phyloP scores from a whole-genome alignment of 345 rosid species.

The Hibiscus tridactylites region DNA sequence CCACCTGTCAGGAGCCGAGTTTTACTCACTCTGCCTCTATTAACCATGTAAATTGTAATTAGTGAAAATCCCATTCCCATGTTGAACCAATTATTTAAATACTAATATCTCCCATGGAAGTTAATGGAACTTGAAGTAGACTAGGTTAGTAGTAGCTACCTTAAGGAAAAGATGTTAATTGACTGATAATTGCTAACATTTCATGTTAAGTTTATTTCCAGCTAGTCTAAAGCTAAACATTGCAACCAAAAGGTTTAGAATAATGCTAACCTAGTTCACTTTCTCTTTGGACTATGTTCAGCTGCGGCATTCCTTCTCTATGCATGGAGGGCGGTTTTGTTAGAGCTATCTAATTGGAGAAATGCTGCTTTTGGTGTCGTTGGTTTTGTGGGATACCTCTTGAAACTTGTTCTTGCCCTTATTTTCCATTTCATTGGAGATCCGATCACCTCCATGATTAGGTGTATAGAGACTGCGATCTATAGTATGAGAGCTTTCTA shows the following conservation, averaged over 20 bases:
- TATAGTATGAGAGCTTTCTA: constrained; percentile 58
- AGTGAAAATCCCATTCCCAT: neutral
- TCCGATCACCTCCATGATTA: constrained; percentile 53
- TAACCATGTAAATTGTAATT: neutral
- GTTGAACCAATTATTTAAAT: neutral
- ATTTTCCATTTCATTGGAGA: constrained; percentile 70
- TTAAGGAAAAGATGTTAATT: neutral
- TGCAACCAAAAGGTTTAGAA: neutral
- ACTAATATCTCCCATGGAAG: neutral
- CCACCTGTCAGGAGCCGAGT: too few relatives aligned
- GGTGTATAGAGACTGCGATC: constrained; percentile 44
- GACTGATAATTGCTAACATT: neutral
- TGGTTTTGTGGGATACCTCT: constrained; percentile 48
- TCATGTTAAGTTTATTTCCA: neutral
- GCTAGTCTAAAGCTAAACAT: neutral
- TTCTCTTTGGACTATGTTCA: constrained; percentile 27
- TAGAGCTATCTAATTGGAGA: constrained; percentile 70
- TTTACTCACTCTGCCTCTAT: too few relatives aligned
- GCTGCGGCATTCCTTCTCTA: constrained; percentile 65
- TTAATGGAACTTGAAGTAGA: neutral
- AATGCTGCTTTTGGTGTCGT: constrained; percentile 33
- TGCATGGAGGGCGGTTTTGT: constrained; percentile 82
- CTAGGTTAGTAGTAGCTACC: neutral
- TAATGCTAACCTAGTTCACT: neutral
- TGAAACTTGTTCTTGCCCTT: constrained; percentile 55